phyloP scores from a whole-genome alignment of 2,329 filamentous ascomycete genomes.

The Nannizzia gypsea region DNA sequence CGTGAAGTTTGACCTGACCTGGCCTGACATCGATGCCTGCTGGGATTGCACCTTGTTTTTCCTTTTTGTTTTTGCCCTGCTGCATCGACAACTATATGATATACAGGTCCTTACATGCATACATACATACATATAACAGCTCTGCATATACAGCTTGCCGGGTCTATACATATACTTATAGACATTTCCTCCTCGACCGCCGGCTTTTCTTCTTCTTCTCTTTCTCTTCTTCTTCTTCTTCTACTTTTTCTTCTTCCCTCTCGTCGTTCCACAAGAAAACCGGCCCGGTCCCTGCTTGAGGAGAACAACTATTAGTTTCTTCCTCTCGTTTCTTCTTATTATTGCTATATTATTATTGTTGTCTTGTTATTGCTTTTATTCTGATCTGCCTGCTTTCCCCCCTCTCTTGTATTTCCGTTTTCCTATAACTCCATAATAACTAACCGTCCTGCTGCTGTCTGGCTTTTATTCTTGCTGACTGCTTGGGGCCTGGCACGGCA shows the following conservation, averaged over 20 bases:
- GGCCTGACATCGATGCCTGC: no score
- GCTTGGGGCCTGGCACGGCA: background rate
- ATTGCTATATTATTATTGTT: no score
- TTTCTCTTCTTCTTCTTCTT: background rate
- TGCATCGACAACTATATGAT: no score
- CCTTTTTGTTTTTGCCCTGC: no score
- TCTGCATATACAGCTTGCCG: background rate
- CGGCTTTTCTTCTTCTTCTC: background rate
- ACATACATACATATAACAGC: no score
- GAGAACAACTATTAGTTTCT: background rate
- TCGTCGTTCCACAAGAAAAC: conserved; percentile 1
- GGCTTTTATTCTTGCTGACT: no score
- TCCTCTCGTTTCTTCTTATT: background rate
- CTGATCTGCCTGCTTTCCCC: no score
- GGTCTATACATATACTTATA: background rate
- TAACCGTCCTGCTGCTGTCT: background rate
- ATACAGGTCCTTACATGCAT: no score
- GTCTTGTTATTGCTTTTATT: no score
- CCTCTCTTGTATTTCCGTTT: background rate
- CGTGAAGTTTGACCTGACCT: no score
- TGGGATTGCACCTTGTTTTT: no score
- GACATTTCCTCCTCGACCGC: no score
- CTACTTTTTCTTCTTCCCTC: background rate
- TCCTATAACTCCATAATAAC: background rate
- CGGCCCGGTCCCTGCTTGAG: background rate